Percentiles rank a stretch among this genome's conserved stretches.
These are phyloP conservation scores for Umbelopsis sp. DNA, from an alignment of 192 early-diverging fungal species.

Conservation along the genomic window DNA sequence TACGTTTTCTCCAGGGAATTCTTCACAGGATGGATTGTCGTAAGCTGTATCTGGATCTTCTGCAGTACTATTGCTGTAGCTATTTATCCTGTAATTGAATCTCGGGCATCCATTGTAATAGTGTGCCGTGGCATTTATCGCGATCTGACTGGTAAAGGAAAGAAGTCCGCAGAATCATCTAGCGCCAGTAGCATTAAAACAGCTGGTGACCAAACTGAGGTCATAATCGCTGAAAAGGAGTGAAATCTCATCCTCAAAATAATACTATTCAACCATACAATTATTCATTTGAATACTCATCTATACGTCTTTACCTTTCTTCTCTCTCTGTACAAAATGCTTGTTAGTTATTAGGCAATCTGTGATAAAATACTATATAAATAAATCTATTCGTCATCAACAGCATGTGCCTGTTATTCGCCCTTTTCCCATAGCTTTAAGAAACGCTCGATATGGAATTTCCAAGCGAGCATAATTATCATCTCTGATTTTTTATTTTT, in stretches of 20 bases:
- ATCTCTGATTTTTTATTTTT: too few relatives aligned
- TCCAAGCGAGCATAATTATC: too few relatives aligned
- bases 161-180: not conserved
- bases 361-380: too few relatives aligned
- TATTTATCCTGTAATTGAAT: slow-evolving; percentile 59
- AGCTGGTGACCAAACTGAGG: slow-evolving; percentile 7
- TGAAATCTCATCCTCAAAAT: not conserved
- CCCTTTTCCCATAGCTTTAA: too few relatives aligned
- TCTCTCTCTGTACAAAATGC: not conserved
- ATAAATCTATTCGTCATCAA: too few relatives aligned
- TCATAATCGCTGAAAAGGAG: slow-evolving; percentile 9
- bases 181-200: not conserved
- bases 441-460: too few relatives aligned
- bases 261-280: not conserved
- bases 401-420: too few relatives aligned
- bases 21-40: slow-evolving; percentile 70
- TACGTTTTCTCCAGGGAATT: slow-evolving; percentile 67
- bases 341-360: too few relatives aligned
- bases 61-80: slow-evolving; percentile 52
- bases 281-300: not conserved
- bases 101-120: slow-evolving; percentile 22
- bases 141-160: slow-evolving; percentile 9
- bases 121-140: slow-evolving; percentile 32
- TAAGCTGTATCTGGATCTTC: slow-evolving; percentile 67
- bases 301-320: too few relatives aligned